Conservation (phyloP, 163 green algal species). For the Volvox carteri region DNA sequence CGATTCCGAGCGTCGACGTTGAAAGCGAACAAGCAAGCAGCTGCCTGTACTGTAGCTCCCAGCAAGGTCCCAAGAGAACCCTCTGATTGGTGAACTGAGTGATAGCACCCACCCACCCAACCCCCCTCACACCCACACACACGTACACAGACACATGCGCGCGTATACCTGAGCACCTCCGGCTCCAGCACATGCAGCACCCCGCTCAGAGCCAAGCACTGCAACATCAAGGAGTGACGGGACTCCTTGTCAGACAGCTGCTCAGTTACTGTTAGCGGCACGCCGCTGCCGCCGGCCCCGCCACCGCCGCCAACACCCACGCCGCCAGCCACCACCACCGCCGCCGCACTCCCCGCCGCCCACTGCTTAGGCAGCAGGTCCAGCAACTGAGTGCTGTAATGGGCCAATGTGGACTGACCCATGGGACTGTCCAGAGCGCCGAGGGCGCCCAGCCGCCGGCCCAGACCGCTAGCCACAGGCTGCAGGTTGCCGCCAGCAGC, state of each 20-base stretch:
- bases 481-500: slow-evolving; percentile 45
- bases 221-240: slow-evolving; percentile 56
- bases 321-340: not conserved
- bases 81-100: too few relatives aligned
- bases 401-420: slow-evolving; percentile 39
- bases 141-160: not conserved
- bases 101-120: too few relatives aligned
- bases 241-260: slow-evolving; percentile 64
- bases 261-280: slow-evolving; percentile 25
- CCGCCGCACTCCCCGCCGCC: slow-evolving; percentile 5
- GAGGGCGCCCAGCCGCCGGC: slow-evolving; percentile 51
- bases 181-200: slow-evolving; percentile 54
- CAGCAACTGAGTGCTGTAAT: slow-evolving; percentile 61
- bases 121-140: not conserved
- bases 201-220: slow-evolving; percentile 47
- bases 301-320: too few relatives aligned
- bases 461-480: slow-evolving; percentile 48
- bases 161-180: slow-evolving; percentile 48
- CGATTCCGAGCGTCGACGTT: too few relatives aligned
- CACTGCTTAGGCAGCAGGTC: slow-evolving; percentile 68
- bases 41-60: too few relatives aligned
- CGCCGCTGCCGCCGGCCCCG: not conserved
- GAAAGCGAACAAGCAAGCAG: too few relatives aligned
- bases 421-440: slow-evolving; percentile 25
- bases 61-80: too few relatives aligned